Evolutionary conservation across 1,284 basidiomycete genomes (phyloP).

Genomic region (Mycosarcoma mackinlayi): DNA sequence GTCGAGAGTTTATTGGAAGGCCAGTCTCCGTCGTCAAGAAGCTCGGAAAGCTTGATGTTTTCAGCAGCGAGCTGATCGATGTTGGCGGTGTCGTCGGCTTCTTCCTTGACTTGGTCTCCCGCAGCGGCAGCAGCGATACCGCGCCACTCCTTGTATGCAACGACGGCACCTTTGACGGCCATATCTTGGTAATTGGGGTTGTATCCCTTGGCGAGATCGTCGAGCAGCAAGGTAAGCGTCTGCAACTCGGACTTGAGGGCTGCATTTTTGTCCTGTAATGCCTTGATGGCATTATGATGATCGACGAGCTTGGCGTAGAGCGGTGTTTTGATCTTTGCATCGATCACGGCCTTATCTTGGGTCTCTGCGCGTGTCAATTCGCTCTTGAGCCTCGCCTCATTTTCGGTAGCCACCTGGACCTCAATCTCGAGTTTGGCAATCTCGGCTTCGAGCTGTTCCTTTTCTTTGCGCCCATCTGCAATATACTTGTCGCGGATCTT

Average conservation of each 20-base stretch:
- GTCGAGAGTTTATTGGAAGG: slow-evolving; percentile 74
- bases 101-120: background rate
- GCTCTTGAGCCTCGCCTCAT: slow-evolving; percentile 40
- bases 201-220: slow-evolving; percentile 81
- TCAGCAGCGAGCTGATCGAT: slow-evolving; percentile 32
- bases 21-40: slow-evolving; percentile 66
- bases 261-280: slow-evolving; percentile 78
- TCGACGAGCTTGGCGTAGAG: slow-evolving; percentile 80
- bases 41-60: slow-evolving; percentile 33
- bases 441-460: slow-evolving; percentile 70
- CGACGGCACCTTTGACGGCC: slow-evolving; percentile 95
- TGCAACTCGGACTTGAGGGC: slow-evolving; percentile 80
- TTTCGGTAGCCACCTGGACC: slow-evolving; percentile 74
- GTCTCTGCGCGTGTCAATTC: slow-evolving; percentile 49
- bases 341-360: slow-evolving; percentile 58
- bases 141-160: slow-evolving; percentile 85
- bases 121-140: slow-evolving; percentile 50
- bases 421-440: slow-evolving; percentile 71
- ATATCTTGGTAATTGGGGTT: slow-evolving; percentile 99
- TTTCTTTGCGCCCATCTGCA: slow-evolving; percentile 75
- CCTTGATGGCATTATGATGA: slow-evolving; percentile 80
- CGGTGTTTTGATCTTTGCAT: slow-evolving; percentile 79
- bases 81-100: slow-evolving; percentile 21
- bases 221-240: slow-evolving; percentile 84
- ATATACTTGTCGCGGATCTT: slow-evolving; percentile 92